Percentiles rank a stretch among this genome's conserved stretches.
Conservation (phyloP, 768 basidiomycete genomes). For the Epithele typhae region DNA sequence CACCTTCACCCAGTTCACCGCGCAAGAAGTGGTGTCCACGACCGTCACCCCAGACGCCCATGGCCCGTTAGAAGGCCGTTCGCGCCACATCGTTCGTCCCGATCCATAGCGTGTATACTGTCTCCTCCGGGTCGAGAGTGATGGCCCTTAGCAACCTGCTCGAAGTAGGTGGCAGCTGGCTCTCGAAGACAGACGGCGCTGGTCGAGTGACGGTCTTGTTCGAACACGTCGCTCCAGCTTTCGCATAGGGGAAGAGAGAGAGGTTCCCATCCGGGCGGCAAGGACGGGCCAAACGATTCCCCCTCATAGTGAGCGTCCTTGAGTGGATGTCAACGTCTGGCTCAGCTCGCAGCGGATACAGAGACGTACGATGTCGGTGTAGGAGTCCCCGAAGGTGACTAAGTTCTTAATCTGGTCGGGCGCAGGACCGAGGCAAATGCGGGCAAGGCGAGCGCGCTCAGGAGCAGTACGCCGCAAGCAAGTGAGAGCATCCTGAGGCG, state of each 20-base stretch:
- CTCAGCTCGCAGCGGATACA: too few relatives aligned
- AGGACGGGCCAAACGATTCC: constrained; percentile 49
- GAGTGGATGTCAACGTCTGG: neutral
- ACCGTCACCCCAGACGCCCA: constrained; percentile 43
- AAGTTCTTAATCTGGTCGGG: constrained; percentile 54
- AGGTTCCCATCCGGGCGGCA: constrained; percentile 51
- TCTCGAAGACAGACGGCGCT: constrained; percentile 50
- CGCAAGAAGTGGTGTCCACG: constrained; percentile 54
- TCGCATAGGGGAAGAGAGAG: constrained; percentile 50
- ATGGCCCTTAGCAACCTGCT: constrained; percentile 39
- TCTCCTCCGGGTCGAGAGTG: constrained; percentile 37
- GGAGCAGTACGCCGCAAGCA: too few relatives aligned
- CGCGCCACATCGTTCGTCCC: constrained; percentile 55
- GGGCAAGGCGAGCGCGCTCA: too few relatives aligned
- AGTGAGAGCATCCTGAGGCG: too few relatives aligned
- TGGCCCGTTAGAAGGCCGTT: constrained; percentile 50
- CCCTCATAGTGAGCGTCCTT: constrained; percentile 5
- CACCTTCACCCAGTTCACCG: constrained; percentile 54
- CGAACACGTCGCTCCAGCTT: constrained; percentile 60
- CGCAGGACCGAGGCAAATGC: constrained; percentile 12
- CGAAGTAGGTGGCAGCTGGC: constrained; percentile 52
- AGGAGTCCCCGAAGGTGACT: constrained; percentile 65
- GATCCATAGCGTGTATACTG: constrained; percentile 65
- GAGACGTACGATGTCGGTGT: constrained; percentile 45
- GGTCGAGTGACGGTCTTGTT: constrained; percentile 56